phyloP scores from a whole-genome alignment of 148 eudicot species.

The Polygonum maritimum region DNA sequence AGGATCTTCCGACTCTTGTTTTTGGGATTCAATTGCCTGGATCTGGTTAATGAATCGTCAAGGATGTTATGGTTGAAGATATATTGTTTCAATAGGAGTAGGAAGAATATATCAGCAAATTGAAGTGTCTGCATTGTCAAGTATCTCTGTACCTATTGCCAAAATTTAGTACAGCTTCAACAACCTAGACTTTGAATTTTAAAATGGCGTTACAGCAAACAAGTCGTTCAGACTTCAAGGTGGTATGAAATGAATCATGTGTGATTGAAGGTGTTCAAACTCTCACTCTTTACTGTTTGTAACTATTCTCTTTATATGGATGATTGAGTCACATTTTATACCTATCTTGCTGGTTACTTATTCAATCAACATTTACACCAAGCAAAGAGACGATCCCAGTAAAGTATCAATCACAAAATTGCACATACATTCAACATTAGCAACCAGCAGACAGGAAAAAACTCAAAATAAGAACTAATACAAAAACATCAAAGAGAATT shows the following conservation, averaged over 20 bases:
- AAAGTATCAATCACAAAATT: neutral
- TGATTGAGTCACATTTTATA: neutral
- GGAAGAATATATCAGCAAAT: neutral
- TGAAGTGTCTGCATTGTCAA: neutral
- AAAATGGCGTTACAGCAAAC: neutral
- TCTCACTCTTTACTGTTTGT: neutral
- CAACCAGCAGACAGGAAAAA: neutral
- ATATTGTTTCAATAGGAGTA: neutral
- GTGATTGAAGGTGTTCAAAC: neutral
- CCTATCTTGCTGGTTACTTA: neutral
- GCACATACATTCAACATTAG: neutral
- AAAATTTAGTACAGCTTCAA: neutral
- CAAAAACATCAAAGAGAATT: neutral
- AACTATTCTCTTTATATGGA: neutral
- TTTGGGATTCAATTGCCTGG: neutral
- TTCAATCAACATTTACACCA: slow-evolving; percentile 1
- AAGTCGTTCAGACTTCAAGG: neutral
- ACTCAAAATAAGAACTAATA: neutral
- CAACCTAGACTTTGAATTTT: neutral
- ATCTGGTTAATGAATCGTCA: neutral
- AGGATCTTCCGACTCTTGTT: neutral
- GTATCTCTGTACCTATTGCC: neutral
- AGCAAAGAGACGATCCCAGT: neutral
- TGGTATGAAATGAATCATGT: neutral
- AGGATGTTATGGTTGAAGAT: neutral